Conservation (phyloP, 768 basidiomycete genomes). For the Suillus hirtellus region DNA sequence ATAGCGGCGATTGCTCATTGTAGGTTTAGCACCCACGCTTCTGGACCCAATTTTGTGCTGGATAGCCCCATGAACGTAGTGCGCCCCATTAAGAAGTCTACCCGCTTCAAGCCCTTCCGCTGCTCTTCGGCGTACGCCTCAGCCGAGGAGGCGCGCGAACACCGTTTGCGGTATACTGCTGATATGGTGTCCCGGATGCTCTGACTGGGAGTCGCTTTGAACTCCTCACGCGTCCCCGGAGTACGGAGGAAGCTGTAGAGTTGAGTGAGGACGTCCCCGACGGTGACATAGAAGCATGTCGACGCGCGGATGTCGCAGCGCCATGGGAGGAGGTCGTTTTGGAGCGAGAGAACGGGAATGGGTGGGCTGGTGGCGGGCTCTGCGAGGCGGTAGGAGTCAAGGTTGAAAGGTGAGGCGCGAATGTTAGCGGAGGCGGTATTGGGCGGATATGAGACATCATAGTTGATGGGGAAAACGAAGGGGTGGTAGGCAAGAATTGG, state of each 20-base stretch:
- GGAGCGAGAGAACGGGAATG: slow-evolving; percentile 30
- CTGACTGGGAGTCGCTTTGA: slow-evolving; percentile 33
- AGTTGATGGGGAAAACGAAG: slow-evolving; percentile 20
- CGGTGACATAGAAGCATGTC: slow-evolving; percentile 32
- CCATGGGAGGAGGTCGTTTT: slow-evolving; percentile 36
- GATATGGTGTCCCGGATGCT: slow-evolving; percentile 38
- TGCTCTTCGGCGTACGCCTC: slow-evolving; percentile 39
- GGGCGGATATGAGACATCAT: slow-evolving; percentile 24
- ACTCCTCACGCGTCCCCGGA: slow-evolving; percentile 42
- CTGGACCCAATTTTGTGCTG: slow-evolving; percentile 36
- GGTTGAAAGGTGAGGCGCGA: slow-evolving; percentile 27
- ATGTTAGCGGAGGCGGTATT: slow-evolving; percentile 23
- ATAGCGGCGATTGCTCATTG: slow-evolving; percentile 16
- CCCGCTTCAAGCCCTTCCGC: slow-evolving; percentile 49
- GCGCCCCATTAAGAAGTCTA: slow-evolving; percentile 51
- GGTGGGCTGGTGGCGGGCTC: slow-evolving; percentile 34
- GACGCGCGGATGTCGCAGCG: slow-evolving; percentile 31
- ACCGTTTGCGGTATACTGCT: slow-evolving; percentile 44
- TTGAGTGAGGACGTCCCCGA: slow-evolving; percentile 50
- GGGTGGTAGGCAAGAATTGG: slow-evolving; percentile 33
- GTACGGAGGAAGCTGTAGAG: slow-evolving; percentile 46
- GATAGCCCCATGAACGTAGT: slow-evolving; percentile 50
- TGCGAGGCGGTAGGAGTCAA: slow-evolving; percentile 24
- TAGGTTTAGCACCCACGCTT: slow-evolving; percentile 37
- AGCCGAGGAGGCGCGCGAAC: slow-evolving; percentile 32